phyloP scores from a whole-genome alignment of 192 early-diverging fungal species.

The Podila epicladia region DNA sequence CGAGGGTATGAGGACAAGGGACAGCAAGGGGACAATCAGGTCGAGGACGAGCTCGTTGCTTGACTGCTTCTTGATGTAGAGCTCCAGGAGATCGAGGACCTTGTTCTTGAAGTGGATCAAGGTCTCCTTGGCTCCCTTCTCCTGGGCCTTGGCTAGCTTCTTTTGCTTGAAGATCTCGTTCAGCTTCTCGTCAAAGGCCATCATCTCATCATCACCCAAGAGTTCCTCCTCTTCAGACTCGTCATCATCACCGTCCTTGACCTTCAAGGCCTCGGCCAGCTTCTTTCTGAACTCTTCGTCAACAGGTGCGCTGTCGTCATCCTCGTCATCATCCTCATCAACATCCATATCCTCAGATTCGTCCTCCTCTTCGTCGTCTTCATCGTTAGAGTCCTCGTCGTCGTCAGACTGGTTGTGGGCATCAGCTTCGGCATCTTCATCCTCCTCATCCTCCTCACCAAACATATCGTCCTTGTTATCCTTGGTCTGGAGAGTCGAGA shows the following conservation, averaged over 20 bases:
- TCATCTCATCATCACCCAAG: slow-evolving; percentile 90
- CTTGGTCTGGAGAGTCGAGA: slow-evolving; percentile 43
- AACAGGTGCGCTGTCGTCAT: slow-evolving; percentile 55
- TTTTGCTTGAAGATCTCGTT: slow-evolving; percentile 91
- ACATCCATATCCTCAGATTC: slow-evolving; percentile 62
- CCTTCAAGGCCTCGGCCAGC: slow-evolving; percentile 75
- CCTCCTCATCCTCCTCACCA: slow-evolving; percentile 62
- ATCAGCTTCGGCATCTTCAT: slow-evolving; percentile 62
- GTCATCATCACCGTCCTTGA: slow-evolving; percentile 62
- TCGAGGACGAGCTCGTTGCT: slow-evolving; percentile 76
- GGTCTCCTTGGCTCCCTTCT: slow-evolving; percentile 83
- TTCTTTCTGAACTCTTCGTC: slow-evolving; percentile 84
- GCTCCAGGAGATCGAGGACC: slow-evolving; percentile 83
- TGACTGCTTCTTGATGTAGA: slow-evolving; percentile 76
- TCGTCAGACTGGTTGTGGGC: slow-evolving; percentile 52
- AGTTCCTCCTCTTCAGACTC: slow-evolving; percentile 66
- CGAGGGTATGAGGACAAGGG: slow-evolving; percentile 65
- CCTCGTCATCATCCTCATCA: slow-evolving; percentile 62
- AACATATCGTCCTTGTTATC: slow-evolving; percentile 60
- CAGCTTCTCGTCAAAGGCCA: slow-evolving; percentile 90
- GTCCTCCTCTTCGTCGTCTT: slow-evolving; percentile 57
- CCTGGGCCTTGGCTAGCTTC: slow-evolving; percentile 81
- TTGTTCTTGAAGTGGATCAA: slow-evolving; percentile 92
- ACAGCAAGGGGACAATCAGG: slow-evolving; percentile 75
- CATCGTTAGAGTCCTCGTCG: slow-evolving; percentile 56